phyloP scores from a whole-genome alignment of 1,284 basidiomycete genomes.

The Termitomyces sp. region DNA sequence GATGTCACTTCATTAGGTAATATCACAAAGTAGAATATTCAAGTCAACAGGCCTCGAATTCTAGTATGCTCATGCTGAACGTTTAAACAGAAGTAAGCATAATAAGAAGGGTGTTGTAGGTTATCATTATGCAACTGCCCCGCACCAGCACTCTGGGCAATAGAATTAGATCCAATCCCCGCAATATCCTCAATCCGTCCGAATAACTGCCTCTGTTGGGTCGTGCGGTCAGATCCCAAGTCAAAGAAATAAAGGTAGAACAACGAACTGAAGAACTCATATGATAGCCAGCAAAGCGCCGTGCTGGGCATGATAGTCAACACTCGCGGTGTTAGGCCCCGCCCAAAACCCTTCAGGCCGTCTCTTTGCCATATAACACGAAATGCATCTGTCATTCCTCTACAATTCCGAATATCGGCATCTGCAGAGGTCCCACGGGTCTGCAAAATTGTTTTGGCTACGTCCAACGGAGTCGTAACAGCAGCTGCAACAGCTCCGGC shows the following conservation, averaged over 20 bases:
- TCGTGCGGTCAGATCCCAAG: slow-evolving; percentile 6
- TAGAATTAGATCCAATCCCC: background rate
- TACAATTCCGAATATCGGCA: slow-evolving; percentile 76
- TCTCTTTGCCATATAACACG: slow-evolving; percentile 85
- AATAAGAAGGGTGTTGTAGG: slow-evolving; percentile 9
- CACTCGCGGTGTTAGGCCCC: slow-evolving; percentile 89
- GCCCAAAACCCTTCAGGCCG: slow-evolving; percentile 79
- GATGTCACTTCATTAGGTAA: slow-evolving; percentile 20
- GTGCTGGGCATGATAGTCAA: slow-evolving; percentile 97
- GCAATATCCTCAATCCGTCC: slow-evolving; percentile 33
- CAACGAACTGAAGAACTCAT: slow-evolving; percentile 91
- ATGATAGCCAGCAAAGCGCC: slow-evolving; percentile 95
- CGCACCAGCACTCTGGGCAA: slow-evolving; percentile 9
- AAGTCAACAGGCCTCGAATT: slow-evolving; percentile 6
- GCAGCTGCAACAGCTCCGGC: slow-evolving; percentile 94
- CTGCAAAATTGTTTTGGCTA: slow-evolving; percentile 97
- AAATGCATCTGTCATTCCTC: slow-evolving; percentile 87
- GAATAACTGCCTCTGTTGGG: slow-evolving; percentile 63
- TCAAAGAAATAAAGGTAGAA: slow-evolving; percentile 3
- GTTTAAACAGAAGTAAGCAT: slow-evolving; percentile 6
- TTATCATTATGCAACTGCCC: slow-evolving; percentile 10
- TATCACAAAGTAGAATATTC: slow-evolving; percentile 13
- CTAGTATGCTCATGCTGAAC: slow-evolving; percentile 3
- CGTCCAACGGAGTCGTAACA: slow-evolving; percentile 94
- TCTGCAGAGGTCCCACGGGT: slow-evolving; percentile 86